Base-by-base conservation (phyloP, 148 eudicot genomes). In the Nyssa sinensis region DNA sequence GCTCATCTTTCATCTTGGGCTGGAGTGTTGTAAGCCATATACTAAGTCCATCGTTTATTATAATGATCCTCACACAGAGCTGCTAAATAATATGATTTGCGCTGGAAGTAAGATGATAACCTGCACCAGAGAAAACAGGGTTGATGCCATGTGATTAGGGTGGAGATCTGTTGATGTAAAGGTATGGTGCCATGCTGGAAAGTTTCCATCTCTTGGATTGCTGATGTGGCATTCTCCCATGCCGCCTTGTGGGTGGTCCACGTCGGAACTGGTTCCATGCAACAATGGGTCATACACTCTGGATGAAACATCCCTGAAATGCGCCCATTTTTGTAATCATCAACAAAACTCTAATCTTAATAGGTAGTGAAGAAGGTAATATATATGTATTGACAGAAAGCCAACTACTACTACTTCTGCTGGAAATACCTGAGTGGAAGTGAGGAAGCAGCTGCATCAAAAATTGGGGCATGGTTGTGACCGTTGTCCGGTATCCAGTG, bases 401-500 rank as follows among this genome's bases (percentile, higher is more conserved):
- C n/a, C n/a, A 23, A 51, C 3, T 14, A 41, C 2, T 41, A 41
- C 13, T 41, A 28, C 49, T 34, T 13, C 7, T 49, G 61, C 23
- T 24, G 5, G 34, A 62, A 3, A 24, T 71, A 83, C 86, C 86
- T 80, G 25, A 74, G 75, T 21, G 76, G 73, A 74, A 77, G 67
- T 11, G 66, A 61, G 64, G 81, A 62, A 80, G 76, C 80, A 44
- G 76, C 64, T 47, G 71, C 69, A 58, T 77, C 71, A n/a, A 66
- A 81, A 51, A 77, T 74, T 57, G 73, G 85, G 63, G 66, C 64
- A 47, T 81, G 80, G 49, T 67, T 81, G 23, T 83, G 76, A 47
- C 61, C 80, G 41, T 81, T 78, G 51, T 83, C 83, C 24, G 83
- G 89, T 41, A 81, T 24, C 89, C 85, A 86, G 10, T 81, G 66